Percentiles rank a stretch among this genome's conserved stretches.
phyloP scores from a whole-genome alignment of 306 rosid species.

The Crataegus laevigata region DNA sequence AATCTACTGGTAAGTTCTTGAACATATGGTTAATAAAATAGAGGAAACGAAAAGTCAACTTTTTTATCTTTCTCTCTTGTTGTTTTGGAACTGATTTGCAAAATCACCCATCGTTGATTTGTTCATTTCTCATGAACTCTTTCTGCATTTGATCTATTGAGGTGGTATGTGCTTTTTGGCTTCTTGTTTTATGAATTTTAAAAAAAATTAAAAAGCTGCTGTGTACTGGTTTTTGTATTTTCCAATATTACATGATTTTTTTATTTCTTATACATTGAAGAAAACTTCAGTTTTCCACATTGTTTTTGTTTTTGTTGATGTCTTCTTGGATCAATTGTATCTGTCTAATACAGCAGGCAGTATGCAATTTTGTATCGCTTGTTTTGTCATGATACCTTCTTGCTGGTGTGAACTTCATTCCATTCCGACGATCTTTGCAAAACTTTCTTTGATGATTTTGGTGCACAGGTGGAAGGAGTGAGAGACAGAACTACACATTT shows the following conservation, averaged over 20 bases:
- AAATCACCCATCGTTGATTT: not conserved
- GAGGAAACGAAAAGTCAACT: not conserved
- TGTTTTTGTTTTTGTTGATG: constrained; percentile 7
- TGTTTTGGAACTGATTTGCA: not conserved
- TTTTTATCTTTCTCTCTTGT: not conserved
- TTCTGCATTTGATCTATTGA: not conserved
- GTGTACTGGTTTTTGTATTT: not conserved
- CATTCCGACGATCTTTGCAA: constrained; percentile 5
- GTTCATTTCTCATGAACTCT: not conserved
- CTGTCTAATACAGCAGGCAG: constrained; percentile 29
- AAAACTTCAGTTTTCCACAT: not conserved
- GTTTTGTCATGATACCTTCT: not conserved
- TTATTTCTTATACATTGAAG: not conserved
- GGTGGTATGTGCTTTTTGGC: constrained; percentile 10
- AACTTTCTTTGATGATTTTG: constrained; percentile 8
- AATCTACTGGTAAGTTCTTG: constrained; percentile 17
- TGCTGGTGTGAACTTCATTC: constrained; percentile 5
- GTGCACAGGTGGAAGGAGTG: constrained; percentile 28
- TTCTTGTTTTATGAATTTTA: not conserved
- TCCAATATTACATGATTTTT: not conserved
- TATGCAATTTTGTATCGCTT: constrained; percentile 7
- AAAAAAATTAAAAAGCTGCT: not conserved
- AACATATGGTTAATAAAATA: constrained; percentile 10
- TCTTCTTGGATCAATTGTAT: constrained; percentile 17
- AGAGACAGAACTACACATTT: constrained; percentile 13